Conservation (phyloP, 2,329 filamentous ascomycete species). For the Allantophomopsis cytisporea region DNA sequence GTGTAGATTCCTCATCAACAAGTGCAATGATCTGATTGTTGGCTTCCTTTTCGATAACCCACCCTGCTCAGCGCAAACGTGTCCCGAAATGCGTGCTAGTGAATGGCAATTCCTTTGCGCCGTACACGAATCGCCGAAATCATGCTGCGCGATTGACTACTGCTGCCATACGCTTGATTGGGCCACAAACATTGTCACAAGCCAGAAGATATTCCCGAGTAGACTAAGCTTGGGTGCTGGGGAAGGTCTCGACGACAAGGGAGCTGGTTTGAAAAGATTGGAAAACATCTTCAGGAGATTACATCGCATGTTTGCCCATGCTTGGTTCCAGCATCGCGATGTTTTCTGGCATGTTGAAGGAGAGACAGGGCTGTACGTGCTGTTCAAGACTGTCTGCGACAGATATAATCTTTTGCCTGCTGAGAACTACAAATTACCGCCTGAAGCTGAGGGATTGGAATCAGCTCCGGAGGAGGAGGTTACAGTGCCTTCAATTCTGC, state of each 20-base stretch:
- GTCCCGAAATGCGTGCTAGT: constrained; percentile 94
- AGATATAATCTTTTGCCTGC: constrained; percentile 77
- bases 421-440: constrained; percentile 91
- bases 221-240: constrained; percentile 30
- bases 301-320: constrained; percentile 94
- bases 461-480: constrained; percentile 28
- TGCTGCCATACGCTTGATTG: constrained; percentile 98
- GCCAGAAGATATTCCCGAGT: constrained; percentile 89
- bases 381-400: constrained; percentile 97
- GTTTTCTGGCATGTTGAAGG: constrained; percentile 93
- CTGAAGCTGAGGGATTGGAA: constrained; percentile 81
- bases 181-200: constrained; percentile 89
- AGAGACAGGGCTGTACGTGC: constrained; percentile 82
- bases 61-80: constrained; percentile 78
- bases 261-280: constrained; percentile 63
- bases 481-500: constrained; percentile 19
- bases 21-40: constrained; percentile 85
- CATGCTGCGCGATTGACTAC: constrained; percentile 97
- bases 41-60: constrained; percentile 86
- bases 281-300: constrained; percentile 91
- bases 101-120: constrained; percentile 99
- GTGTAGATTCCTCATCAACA: constrained; percentile 86
- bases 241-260: constrained; percentile 40
- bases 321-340: constrained; percentile 93
- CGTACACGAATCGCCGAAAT: constrained; percentile 91